These are phyloP conservation scores for Cryptococcus hybrid DNA, from an alignment of 1,284 basidiomycete species.

Conservation along the genomic window DNA sequence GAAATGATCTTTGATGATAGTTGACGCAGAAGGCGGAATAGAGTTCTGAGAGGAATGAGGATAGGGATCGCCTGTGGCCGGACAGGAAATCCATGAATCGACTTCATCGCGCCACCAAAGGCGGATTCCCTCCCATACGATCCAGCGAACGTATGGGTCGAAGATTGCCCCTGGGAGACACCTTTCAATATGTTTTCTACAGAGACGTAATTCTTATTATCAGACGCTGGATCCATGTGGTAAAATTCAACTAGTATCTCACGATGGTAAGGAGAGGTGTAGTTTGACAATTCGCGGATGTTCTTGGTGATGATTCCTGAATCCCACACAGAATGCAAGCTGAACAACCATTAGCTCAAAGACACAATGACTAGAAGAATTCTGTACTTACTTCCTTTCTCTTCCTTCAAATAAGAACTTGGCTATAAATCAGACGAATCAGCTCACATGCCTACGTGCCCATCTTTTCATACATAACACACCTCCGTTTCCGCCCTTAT, in stretches of 20 bases:
- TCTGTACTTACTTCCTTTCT: conserved; percentile 30
- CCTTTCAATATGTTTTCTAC: conserved; percentile 61
- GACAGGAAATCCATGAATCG: conserved; percentile 65
- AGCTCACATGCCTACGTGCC: not conserved
- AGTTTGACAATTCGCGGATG: conserved; percentile 71
- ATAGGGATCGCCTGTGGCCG: conserved; percentile 50
- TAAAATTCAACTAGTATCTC: conserved; percentile 8
- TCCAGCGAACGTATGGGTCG: conserved; percentile 80
- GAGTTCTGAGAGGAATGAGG: conserved; percentile 36
- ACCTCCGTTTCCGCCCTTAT: conserved; percentile 75
- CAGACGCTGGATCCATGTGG: not conserved
- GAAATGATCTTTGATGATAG: conserved; percentile 19
- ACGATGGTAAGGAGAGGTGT: conserved; percentile 63
- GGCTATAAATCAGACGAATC: conserved; percentile 31
- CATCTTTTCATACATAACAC: conserved; percentile 8
- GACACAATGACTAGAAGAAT: not conserved
- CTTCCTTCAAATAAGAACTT: conserved; percentile 69
- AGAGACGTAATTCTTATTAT: too few relatives aligned
- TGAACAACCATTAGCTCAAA: conserved; percentile 33
- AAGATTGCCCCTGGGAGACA: conserved; percentile 78
- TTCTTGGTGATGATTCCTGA: conserved; percentile 73
- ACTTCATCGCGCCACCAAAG: conserved; percentile 62
- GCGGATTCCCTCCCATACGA: conserved; percentile 77
- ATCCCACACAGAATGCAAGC: conserved; percentile 86
- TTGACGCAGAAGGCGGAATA: conserved; percentile 25